Base-by-base conservation (phyloP, 108 stramenopile species). In the Skeletonema menzelii region DNA sequence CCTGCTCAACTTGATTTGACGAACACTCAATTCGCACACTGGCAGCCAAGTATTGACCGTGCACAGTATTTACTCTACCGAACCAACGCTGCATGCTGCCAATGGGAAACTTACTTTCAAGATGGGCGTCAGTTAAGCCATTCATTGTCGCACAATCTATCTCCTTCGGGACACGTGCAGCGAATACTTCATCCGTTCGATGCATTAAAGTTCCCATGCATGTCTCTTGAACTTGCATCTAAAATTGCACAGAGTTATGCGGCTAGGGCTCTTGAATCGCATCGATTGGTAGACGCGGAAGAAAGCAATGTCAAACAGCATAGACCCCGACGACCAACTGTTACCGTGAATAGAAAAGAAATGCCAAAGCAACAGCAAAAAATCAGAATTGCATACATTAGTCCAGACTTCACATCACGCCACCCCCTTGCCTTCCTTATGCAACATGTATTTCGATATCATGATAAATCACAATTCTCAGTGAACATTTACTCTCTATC, bases 361-460 rank as follows among this genome's bases (percentile, higher is more conserved):
- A 22, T 28, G 22, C 20, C 59, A 62, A 65, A 28, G 24, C 60
- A 42, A 44, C 49, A 56, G 30, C 58, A 13, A 56, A 78, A 69
- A 57, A 75, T 87, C 17, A 62, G 82, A 26, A 61, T 95, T 12
- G 94, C 93, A 8, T 96, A 95, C 71, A 77, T 95, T 8, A 84
- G 84, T 56, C 84, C 88, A 26, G 93, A 96, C 69, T 92, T 96
- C 26, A 87, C 84, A 47, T 88, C 87, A 5, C 85, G 84, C 49
- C 93, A 96, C 66, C 96, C 96, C 12, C 67, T 96, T 20, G 88
- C 88, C 32, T 93, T 94, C 72, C 81, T 93, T 27, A 85, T 96
- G 91, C 94, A 93, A 65, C 75, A 85, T 63, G 87, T 96, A n/a
- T 96, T 96, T 70, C 82, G 87, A 22, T 67, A 76, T 68, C 96